Evolutionary conservation across 2,329 filamentous ascomycete species (phyloP).

Genomic region (Ophiosphaerella herpotricha): DNA sequence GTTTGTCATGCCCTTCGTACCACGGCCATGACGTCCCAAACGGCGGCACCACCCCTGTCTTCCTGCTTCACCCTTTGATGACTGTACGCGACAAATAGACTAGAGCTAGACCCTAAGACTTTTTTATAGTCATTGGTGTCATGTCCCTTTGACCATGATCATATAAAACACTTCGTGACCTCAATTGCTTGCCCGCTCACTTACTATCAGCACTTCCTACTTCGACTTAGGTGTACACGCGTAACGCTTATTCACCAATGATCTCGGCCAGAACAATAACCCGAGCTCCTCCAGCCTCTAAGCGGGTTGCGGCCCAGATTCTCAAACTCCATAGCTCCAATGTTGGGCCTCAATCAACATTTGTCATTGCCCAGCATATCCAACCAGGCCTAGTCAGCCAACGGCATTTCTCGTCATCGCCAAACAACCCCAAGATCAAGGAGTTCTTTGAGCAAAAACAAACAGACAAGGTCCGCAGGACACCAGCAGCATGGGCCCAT

Average conservation of each 20-base stretch:
- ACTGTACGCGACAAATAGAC: constrained; percentile 7
- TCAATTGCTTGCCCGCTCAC: constrained; percentile 18
- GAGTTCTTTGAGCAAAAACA: constrained; percentile 55
- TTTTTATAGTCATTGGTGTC: constrained; percentile 23
- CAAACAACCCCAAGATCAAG: constrained; percentile 40
- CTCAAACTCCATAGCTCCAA: constrained; percentile 43
- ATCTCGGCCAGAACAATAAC: constrained; percentile 31
- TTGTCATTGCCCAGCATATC: constrained; percentile 38
- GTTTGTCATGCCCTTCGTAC: constrained; percentile 8
- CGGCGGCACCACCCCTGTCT: constrained; percentile 8
- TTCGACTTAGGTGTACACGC: constrained; percentile 2
- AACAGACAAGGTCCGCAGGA: constrained; percentile 51
- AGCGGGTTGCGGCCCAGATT: constrained; percentile 44
- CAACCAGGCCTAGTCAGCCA: constrained; percentile 21
- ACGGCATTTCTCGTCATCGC: constrained; percentile 50
- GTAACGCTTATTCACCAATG: constrained; percentile 24
- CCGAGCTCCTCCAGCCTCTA: constrained; percentile 37
- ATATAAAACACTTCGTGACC: constrained; percentile 35
- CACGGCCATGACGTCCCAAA: constrained; percentile 12
- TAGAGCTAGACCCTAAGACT: constrained; percentile 1
- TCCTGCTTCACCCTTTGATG: constrained; percentile 29
- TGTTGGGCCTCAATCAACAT: constrained; percentile 35
- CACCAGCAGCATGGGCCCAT: constrained; percentile 55
- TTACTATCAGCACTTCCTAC: constrained; percentile 16
- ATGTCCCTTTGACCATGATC: constrained; percentile 11